Percentiles rank a stretch among this genome's conserved stretches.
Evolutionary conservation across 176 grass and related monocot species (phyloP).

Genomic region (Otatea glauca): DNA sequence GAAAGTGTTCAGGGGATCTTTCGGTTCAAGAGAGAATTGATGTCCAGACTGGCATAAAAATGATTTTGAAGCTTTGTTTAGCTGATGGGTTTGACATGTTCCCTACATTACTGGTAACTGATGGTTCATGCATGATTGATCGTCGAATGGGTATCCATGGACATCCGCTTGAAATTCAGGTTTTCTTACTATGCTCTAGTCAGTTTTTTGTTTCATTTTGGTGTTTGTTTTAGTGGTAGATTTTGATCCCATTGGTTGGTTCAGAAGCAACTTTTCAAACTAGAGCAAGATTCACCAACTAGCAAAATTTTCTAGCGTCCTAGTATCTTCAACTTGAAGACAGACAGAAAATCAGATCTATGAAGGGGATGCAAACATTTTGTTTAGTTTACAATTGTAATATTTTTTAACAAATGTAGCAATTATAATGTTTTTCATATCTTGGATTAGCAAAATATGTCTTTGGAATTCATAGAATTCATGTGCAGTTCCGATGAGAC

Average conservation of each 20-base stretch:
- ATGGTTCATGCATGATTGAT: conserved; percentile 97
- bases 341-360: not conserved
- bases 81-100: conserved; percentile 97
- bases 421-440: not conserved
- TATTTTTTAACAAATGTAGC: not conserved
- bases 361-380: not conserved
- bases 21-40: conserved; percentile 92
- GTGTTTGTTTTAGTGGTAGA: conserved; percentile 15
- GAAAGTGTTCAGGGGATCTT: conserved; percentile 83
- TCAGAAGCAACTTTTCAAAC: not conserved
- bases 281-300: conserved; percentile 23
- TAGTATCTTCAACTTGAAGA: not conserved
- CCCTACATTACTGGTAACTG: conserved; percentile 84
- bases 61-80: conserved; percentile 90
- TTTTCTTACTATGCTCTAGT: conserved; percentile 13
- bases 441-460: conserved; percentile 1
- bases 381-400: not conserved
- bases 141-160: conserved; percentile 92
- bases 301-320: conserved; percentile 3
- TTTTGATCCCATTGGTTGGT: not conserved
- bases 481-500: not conserved
- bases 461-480: not conserved
- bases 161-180: conserved; percentile 90
- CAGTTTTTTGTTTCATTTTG: conserved; percentile 23
- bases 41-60: conserved; percentile 94